Evolutionary conservation across 1,284 basidiomycete genomes (phyloP), one percentile per base, ranked within the genome.

Genomic region (Boletus hoseneyae): DNA sequence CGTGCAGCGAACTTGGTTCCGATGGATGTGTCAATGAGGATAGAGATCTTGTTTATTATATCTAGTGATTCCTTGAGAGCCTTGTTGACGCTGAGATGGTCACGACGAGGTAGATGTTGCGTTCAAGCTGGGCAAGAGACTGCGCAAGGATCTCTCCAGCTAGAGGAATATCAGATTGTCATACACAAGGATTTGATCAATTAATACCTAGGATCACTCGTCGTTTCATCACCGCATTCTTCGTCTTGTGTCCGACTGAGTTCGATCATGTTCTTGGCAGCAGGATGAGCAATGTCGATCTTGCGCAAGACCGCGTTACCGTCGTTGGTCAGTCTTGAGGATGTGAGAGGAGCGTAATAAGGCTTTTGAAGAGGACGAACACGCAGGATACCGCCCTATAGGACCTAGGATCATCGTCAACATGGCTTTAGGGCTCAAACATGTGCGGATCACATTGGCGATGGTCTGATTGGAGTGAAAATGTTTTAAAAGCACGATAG

Each of bases 181-280:
- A 16, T 16, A 2, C 1, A 7, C 1, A 23, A 16, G 41, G 13
- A 50, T 29, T 27, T 12, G 18, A 38, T 29, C 12, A 33, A 42
- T 33, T 21, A 16, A 42, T 61, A 93, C 92, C 93, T 32, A 98
- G 82, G 60, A 98, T 97, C 95, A 65, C 89, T 93, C n/a, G 95
- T 99, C 23, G 96, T 98, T 50, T 95, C 96, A 70, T 98, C 96
- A 48, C 95, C 96, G 57, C 97, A 96, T 67, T 99, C 96, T 73
- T 99, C 96, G 60, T 99, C 97, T 71, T 98, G 96, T 4, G 97
- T 98, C 65, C 95, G 76, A 64, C 91, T 90, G 18, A 99, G 83
- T 72, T 99, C 96, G 61, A 99, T 98, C 96, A 99, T 99, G 61
- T 95, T 96, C 76, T 98, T 99, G 30, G 96, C 96, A 23, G 96